Conservation (phyloP, 371 early-diverging fungal genomes). For the Coemansia sp. region DNA sequence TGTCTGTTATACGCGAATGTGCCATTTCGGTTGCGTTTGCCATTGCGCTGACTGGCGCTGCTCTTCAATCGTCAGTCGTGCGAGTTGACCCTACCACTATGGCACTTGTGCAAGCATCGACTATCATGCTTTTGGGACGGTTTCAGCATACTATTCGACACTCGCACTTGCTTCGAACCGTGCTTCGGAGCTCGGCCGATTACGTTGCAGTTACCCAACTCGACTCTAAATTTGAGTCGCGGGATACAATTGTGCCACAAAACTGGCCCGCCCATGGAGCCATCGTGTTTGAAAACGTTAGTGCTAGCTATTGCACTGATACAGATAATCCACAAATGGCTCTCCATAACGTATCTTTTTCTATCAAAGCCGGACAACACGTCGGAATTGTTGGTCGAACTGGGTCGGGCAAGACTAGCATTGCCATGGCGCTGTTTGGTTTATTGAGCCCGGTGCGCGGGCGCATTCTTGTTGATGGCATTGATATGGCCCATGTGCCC, state of each 20-base stretch:
- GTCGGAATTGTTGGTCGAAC: constrained; percentile 89
- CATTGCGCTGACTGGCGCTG: constrained; percentile 50
- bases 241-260: constrained; percentile 41
- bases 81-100: constrained; percentile 53
- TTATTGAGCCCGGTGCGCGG: constrained; percentile 72
- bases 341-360: constrained; percentile 63
- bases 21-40: constrained; percentile 60
- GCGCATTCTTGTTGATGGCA: constrained; percentile 68
- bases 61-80: background rate
- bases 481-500: constrained; percentile 71
- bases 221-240: background rate
- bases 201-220: constrained; percentile 80
- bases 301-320: constrained; percentile 52
- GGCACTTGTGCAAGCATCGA: constrained; percentile 21
- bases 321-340: constrained; percentile 51
- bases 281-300: constrained; percentile 39
- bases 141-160: constrained; percentile 42
- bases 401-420: constrained; percentile 87
- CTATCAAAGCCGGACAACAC: constrained; percentile 68
- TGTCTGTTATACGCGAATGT: constrained; percentile 69
- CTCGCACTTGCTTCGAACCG: constrained; percentile 21
- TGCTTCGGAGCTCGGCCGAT: constrained; percentile 74
- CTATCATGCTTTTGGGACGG: constrained; percentile 29
- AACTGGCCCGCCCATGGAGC: constrained; percentile 59
- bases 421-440: constrained; percentile 83